Evolutionary conservation across 192 early-diverging fungal genomes (phyloP), one percentile per base, ranked within the genome.

Genomic region (Podila epicladia): DNA sequence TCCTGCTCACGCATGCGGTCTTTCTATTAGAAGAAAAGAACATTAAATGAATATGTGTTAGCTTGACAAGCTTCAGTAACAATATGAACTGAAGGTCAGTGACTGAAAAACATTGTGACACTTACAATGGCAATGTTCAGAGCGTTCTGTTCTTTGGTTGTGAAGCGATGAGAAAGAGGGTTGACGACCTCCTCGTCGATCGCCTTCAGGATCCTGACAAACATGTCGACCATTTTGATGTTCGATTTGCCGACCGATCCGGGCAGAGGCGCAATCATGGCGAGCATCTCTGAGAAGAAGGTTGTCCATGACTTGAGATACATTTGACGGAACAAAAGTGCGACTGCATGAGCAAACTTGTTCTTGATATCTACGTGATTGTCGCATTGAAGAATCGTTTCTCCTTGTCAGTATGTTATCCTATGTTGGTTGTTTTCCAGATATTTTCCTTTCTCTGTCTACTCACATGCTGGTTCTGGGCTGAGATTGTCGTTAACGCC

Each of bases 141-240:
- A 7, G 85, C 85, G 15, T 88, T 75, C 61, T 95, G 91, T 32
- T 92, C 90, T 58, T 88, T 73, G 38, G 85, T 72, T n/a, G 70
- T 80, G 62, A 58, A 74, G 22, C 95, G 89, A 19, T 88, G 88
- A 35, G 94, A 91, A 20, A 89, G 82, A 9, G 88, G 87, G 62
- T 89, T 93, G 45, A 93, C 95, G 74, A 98, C 89, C 73, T 97
- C 94, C 37, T 97, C 96, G 82, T 98, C 94, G 31, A 98, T 93
- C 7, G 92, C 90, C 45, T 88, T 73, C 49, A 91, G 88, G 32
- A 97, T 85, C 64, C 92, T 91, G 68, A 97, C 85, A 74, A 97
- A 91, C 59, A 95, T 86, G 70, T 95, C 92, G 50, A 91, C 77
- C 66, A 89, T 86, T 12, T 87, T 84, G 33, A 73, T 74, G 58